Percentiles rank a stretch among this genome's conserved stretches.
Evolutionary conservation across 495 filamentous ascomycete species (phyloP).

Genomic region (Annulohypoxylon stygium): DNA sequence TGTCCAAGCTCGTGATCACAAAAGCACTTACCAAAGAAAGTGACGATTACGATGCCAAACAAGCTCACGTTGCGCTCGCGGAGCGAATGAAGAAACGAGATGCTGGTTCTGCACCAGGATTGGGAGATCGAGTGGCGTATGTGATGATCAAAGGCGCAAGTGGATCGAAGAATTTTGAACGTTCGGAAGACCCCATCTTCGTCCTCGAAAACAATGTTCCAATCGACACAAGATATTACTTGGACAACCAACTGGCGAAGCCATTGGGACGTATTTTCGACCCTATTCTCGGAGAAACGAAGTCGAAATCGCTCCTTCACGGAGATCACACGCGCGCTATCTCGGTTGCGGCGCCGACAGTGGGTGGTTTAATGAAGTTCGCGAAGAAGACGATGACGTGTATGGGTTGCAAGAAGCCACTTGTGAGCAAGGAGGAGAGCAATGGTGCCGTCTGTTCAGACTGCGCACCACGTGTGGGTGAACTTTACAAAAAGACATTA

Average conservation of each 20-base stretch:
- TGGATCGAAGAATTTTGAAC: conserved; percentile 93
- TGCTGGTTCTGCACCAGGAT: conserved; percentile 89
- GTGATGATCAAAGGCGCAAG: conserved; percentile 95
- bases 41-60: conserved; percentile 78
- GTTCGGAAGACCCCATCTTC: conserved; percentile 95
- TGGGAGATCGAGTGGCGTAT: conserved; percentile 97
- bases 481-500: conserved; percentile 93
- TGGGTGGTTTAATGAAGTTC: conserved; percentile 98
- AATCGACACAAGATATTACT: conserved; percentile 98
- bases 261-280: conserved; percentile 96
- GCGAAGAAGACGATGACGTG: conserved; percentile 97
- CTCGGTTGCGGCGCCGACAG: conserved; percentile 85
- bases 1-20: conserved; percentile 99
- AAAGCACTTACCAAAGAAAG: conserved; percentile 89
- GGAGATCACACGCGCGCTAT: conserved; percentile 95
- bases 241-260: conserved; percentile 97
- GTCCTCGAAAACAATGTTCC: conserved; percentile 98
- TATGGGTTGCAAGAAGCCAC: conserved; percentile 98
- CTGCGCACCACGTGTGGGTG: conserved; percentile 85
- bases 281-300: conserved; percentile 93
- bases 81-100: conserved; percentile 97
- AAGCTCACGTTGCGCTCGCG: conserved; percentile 95
- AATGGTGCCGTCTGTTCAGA: conserved; percentile 89
- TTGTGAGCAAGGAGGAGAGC: conserved; percentile 80
- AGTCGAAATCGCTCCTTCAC: conserved; percentile 81